Evolutionary conservation across 2,329 filamentous ascomycete genomes (phyloP).

Genomic region (Beauveria scarabaeidicola): DNA sequence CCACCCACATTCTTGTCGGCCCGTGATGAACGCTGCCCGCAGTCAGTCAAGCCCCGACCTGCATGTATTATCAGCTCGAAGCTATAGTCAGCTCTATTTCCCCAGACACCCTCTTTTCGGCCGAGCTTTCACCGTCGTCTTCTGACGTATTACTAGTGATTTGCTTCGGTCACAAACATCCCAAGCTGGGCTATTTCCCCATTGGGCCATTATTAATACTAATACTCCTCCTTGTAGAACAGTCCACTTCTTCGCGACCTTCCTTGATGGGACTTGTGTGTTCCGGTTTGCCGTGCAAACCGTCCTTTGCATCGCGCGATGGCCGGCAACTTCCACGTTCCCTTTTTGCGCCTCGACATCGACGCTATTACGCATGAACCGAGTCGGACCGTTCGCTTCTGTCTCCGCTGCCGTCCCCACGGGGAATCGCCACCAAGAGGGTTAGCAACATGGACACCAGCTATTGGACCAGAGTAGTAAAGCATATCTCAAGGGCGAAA

Average conservation of each 20-base stretch:
- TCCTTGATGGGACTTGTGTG: not conserved
- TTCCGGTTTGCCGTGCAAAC: not conserved
- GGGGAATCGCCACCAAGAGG: not conserved
- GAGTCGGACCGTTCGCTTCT: slow-evolving; percentile 1
- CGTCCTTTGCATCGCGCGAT: not conserved
- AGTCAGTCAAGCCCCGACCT: not conserved
- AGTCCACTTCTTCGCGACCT: not conserved
- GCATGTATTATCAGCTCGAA: not conserved
- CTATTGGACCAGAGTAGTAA: too few relatives aligned
- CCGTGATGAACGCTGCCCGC: not conserved
- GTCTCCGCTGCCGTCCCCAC: not conserved
- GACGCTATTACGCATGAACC: not conserved
- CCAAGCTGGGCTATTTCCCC: not conserved
- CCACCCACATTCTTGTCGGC: not conserved
- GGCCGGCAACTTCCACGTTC: not conserved
- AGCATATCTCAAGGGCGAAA: too few relatives aligned
- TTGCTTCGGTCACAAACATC: not conserved
- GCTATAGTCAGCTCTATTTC: not conserved
- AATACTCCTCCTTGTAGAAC: not conserved
- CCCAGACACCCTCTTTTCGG: not conserved
- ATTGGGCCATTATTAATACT: not conserved
- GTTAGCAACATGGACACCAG: too few relatives aligned
- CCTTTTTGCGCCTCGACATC: not conserved
- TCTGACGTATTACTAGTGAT: not conserved
- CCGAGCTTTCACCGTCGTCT: not conserved